phyloP scores from a whole-genome alignment of 192 early-diverging fungal species.

The Cladochytrium replicatum region DNA sequence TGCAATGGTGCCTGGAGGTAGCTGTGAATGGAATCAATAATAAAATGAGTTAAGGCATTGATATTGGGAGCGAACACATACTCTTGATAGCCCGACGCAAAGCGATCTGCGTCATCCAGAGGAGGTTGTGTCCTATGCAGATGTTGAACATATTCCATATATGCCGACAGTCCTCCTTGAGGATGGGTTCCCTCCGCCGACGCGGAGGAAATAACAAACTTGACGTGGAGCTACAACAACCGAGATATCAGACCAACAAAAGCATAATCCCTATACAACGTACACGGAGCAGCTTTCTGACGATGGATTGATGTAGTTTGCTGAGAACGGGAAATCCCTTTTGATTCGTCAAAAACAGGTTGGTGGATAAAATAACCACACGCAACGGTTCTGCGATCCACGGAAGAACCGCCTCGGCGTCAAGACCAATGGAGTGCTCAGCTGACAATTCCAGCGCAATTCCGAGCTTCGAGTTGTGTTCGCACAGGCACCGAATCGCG shows the following conservation, averaged over 20 bases:
- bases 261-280: too few relatives aligned
- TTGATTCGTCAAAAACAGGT: conserved; percentile 65
- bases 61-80: conserved; percentile 71
- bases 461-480: conserved; percentile 53
- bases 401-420: conserved; percentile 21
- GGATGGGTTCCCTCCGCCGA: conserved; percentile 16
- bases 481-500: conserved; percentile 56
- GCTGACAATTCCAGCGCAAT: conserved; percentile 49
- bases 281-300: conserved; percentile 32
- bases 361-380: conserved; percentile 58
- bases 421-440: conserved; percentile 33
- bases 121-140: conserved; percentile 54
- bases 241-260: not conserved
- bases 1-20: conserved; percentile 18
- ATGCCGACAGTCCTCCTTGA: conserved; percentile 38
- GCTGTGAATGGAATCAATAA: not conserved
- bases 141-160: conserved; percentile 72
- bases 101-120: conserved; percentile 52
- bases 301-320: conserved; percentile 63
- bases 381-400: conserved; percentile 90
- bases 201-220: conserved; percentile 28
- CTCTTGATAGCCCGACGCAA: conserved; percentile 82
- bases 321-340: conserved; percentile 84
- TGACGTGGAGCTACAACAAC: conserved; percentile 11
- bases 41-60: not conserved